Conservation (phyloP, 2,329 filamentous ascomycete genomes). For the Aureobasidium sp. region DNA sequence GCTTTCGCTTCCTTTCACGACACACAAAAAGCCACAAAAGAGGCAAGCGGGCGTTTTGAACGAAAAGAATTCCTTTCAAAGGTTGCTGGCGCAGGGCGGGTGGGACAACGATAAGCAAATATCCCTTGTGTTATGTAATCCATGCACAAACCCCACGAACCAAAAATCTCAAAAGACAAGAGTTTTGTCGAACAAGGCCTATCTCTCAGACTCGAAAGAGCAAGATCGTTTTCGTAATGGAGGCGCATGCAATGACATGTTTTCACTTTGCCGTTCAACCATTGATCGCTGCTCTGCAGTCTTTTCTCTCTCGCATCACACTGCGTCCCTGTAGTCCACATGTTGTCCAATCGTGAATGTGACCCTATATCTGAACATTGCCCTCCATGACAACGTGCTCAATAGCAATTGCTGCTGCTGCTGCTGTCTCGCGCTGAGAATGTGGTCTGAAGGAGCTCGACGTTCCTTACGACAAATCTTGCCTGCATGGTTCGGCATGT, state of each 20-base stretch:
- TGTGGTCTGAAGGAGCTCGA: too few relatives aligned
- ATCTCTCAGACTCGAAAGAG: constrained; percentile 24
- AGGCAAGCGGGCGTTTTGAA: constrained; percentile 4
- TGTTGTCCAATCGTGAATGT: too few relatives aligned
- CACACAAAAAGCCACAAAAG: background rate
- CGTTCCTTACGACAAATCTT: too few relatives aligned
- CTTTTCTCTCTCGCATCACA: background rate
- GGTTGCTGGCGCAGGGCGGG: constrained; percentile 7
- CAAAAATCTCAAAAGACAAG: constrained; percentile 4
- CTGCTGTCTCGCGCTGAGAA: too few relatives aligned
- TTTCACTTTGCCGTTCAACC: constrained; percentile 13
- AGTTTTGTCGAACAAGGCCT: constrained; percentile 20
- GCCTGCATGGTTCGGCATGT: too few relatives aligned
- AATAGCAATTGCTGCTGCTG: too few relatives aligned
- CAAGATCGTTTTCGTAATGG: constrained; percentile 15
- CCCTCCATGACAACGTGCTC: too few relatives aligned
- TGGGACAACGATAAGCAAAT: constrained; percentile 16
- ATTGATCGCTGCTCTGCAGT: constrained; percentile 14
- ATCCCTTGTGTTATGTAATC: constrained; percentile 13
- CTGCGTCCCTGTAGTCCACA: too few relatives aligned
- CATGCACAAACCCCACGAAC: constrained; percentile 21
- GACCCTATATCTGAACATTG: too few relatives aligned
- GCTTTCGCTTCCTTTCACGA: constrained; percentile 16
- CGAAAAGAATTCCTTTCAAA: background rate
- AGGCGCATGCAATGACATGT: constrained; percentile 12